Percentiles rank a stretch among this genome's conserved stretches.
phyloP scores from a whole-genome alignment of 2,329 filamentous ascomycete genomes.

The Diaporthe aspalathi region DNA sequence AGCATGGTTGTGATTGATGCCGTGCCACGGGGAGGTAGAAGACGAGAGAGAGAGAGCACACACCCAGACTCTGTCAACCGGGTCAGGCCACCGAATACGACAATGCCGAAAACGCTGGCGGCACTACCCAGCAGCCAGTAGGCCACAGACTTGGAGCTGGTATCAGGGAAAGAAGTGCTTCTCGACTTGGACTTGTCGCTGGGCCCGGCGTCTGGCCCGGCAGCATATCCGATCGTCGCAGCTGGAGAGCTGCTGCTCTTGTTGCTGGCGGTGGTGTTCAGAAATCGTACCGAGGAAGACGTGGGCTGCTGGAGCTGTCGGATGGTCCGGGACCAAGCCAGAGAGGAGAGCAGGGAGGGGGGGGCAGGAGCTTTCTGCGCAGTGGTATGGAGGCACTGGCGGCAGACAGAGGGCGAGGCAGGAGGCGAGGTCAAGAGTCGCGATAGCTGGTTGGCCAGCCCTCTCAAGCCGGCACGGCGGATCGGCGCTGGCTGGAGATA shows the following conservation, averaged over 20 bases:
- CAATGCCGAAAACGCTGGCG: constrained; percentile 94
- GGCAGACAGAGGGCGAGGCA: constrained; percentile 55
- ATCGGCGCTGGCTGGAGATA: constrained; percentile 36
- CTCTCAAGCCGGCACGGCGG: constrained; percentile 31
- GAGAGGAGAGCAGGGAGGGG: constrained; percentile 20
- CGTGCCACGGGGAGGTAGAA: neutral
- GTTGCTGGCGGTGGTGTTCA: constrained; percentile 35
- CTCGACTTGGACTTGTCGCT: constrained; percentile 40
- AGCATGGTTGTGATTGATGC: constrained; percentile 34
- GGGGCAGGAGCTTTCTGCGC: neutral
- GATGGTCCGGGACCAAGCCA: constrained; percentile 7
- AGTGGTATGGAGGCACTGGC: constrained; percentile 54
- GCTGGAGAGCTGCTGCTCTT: constrained; percentile 27
- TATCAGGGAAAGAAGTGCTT: constrained; percentile 64
- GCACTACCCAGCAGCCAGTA: constrained; percentile 95
- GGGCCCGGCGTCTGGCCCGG: constrained; percentile 12
- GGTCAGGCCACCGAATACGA: constrained; percentile 93
- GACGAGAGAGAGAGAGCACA: constrained; percentile 40
- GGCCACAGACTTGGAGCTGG: constrained; percentile 80
- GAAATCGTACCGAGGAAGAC: constrained; percentile 26
- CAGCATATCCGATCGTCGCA: constrained; percentile 16
- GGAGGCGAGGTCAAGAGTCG: constrained; percentile 26
- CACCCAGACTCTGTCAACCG: constrained; percentile 96
- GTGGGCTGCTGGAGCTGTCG: neutral
- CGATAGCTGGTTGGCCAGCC: constrained; percentile 35